Base-by-base conservation (phyloP, 2,329 filamentous ascomycete species). In the Daldinia sp. region DNA sequence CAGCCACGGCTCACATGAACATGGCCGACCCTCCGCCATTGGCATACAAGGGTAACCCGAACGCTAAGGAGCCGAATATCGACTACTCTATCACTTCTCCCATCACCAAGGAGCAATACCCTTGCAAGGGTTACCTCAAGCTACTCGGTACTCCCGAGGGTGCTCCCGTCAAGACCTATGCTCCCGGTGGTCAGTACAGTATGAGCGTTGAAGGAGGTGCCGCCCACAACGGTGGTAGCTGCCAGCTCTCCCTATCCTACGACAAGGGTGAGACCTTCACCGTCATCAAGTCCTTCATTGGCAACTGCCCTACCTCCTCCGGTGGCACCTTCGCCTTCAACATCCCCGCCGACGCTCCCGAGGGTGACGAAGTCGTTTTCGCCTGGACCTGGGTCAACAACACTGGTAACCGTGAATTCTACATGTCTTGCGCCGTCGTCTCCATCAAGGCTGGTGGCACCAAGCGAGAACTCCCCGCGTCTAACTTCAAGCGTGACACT, bases 371-470 rank as follows among this genome's bases (percentile, higher is more conserved):
- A 37, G 90, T 88, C 64, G 78, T 94, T 50, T 86, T 94, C 57
- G 88, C 89, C 41, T 95, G 93, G 93, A 89, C 88, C 28, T 93
- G 90, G 90, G 90, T 92, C 82, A 93, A 93, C 83, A 83, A 89
- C 71, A 80, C 91, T 44, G 92, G 92, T 28, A 94, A 94, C 81
- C 87, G 92, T 54, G 92, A 95, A 79, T 92, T 92, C 87, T 96
- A 96, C 86, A 93, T 93, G 90, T 93, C 93, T 81, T 96, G 93
- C 76, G 92, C 92, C 6, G 84, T 87, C 58, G 86, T 94, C 73
- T 88, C 86, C 69, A 89, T 94, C 76, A 80, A 78, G 61, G 79
- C 80, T 30, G 78, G 79, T 55, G 75, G 76, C 61, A 74, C 72
- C 10, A 75, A 76, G 71, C 74, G 72, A 64, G 71, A 73, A 26